A percentile compares a stretch with the other conserved stretches of the same genome.
phyloP scores from a whole-genome alignment of 108 stramenopile species.

The Stephanodiscus triporus region DNA sequence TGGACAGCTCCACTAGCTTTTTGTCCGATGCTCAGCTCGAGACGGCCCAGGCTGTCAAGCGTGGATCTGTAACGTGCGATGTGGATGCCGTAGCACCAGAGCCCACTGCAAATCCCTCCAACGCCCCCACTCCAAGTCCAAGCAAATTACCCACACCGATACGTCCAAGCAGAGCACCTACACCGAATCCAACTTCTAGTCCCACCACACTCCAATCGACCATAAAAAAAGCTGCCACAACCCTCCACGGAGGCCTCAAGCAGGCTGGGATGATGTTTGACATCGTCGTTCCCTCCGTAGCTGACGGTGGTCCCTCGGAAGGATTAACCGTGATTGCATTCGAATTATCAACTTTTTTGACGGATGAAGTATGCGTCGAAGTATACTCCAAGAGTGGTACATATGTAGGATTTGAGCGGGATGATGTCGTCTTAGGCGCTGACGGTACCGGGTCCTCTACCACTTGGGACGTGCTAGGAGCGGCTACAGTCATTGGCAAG shows the following conservation, averaged over 20 bases:
- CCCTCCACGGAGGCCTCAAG: constrained; percentile 32
- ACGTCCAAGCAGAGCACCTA: constrained; percentile 22
- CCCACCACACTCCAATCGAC: constrained; percentile 29
- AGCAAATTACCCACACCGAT: neutral
- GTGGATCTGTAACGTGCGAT: constrained; percentile 45
- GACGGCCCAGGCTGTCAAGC: constrained; percentile 53
- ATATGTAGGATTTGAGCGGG: constrained; percentile 35
- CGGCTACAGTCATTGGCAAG: constrained; percentile 19
- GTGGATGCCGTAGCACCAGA: constrained; percentile 12
- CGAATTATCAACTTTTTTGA: constrained; percentile 35
- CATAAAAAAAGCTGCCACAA: constrained; percentile 35
- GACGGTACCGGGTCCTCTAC: constrained; percentile 24
- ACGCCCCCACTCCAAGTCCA: constrained; percentile 24
- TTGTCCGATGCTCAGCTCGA: constrained; percentile 40
- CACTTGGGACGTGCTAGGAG: constrained; percentile 33
- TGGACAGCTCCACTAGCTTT: constrained; percentile 5
- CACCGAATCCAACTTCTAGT: constrained; percentile 5
- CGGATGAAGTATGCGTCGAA: constrained; percentile 42
- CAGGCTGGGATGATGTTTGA: constrained; percentile 49
- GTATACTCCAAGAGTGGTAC: constrained; percentile 46
- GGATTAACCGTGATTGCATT: constrained; percentile 38
- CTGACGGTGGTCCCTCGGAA: constrained; percentile 40
- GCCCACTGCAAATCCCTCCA: constrained; percentile 4
- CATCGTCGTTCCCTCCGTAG: constrained; percentile 34
- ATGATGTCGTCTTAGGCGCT: constrained; percentile 5